A percentile compares a stretch with the other conserved stretches of the same genome.
These are phyloP conservation scores for Chrysosphaeria jannelii DNA, from an alignment of 2,329 filamentous ascomycete genomes.

Conservation along the genomic window DNA sequence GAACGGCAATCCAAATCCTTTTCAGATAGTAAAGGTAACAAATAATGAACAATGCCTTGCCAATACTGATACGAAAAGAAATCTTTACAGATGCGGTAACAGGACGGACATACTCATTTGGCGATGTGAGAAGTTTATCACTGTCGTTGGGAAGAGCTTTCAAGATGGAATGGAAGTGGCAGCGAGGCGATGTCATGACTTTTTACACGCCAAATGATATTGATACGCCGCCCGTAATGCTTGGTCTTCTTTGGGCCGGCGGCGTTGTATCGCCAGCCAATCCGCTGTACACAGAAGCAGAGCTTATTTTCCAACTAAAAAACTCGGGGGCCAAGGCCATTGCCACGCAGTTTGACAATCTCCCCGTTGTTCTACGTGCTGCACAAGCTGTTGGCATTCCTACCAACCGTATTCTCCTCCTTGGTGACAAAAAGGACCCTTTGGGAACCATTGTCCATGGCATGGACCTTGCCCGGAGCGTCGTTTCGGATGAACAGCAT, in stretches of 20 bases:
- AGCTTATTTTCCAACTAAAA: slow-evolving; percentile 59
- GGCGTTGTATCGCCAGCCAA: slow-evolving; percentile 65
- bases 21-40: slow-evolving; percentile 38
- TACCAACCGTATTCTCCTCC: slow-evolving; percentile 39
- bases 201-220: slow-evolving; percentile 68
- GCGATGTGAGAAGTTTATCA: slow-evolving; percentile 31
- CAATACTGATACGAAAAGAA: slow-evolving; percentile 15
- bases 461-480: slow-evolving; percentile 25
- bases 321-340: slow-evolving; percentile 48
- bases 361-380: slow-evolving; percentile 34
- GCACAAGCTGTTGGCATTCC: slow-evolving; percentile 39
- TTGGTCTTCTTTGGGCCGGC: slow-evolving; percentile 60
- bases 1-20: slow-evolving; percentile 33
- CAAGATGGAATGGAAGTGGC: slow-evolving; percentile 43
- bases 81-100: slow-evolving; percentile 53
- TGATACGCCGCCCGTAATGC: slow-evolving; percentile 48
- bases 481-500: slow-evolving; percentile 19
- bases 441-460: slow-evolving; percentile 36
- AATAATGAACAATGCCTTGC: background rate
- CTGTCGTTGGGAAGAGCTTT: slow-evolving; percentile 57
- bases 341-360: slow-evolving; percentile 37
- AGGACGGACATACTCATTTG: slow-evolving; percentile 35
- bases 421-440: slow-evolving; percentile 38
- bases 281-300: slow-evolving; percentile 56
- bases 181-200: slow-evolving; percentile 54